These are phyloP conservation scores for Rhododendron henanense DNA, from an alignment of 148 eudicot species.

Conservation along the genomic window DNA sequence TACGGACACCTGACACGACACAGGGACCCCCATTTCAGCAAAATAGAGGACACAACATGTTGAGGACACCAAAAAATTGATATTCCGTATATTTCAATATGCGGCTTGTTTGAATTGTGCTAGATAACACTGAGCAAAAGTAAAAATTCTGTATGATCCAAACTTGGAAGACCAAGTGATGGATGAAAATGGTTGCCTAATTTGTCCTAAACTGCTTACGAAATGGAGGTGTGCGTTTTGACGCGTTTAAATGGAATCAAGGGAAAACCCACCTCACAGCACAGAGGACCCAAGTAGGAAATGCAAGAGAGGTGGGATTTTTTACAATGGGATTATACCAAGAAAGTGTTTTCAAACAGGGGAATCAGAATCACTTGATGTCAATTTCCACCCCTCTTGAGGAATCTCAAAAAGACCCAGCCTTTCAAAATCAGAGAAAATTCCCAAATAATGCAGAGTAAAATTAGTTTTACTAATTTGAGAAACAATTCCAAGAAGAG, in stretches of 20 bases:
- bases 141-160: no score
- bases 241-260: background rate
- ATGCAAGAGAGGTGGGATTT: conserved; percentile 40
- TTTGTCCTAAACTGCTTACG: no score
- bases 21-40: no score
- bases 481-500: conserved; percentile 5
- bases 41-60: no score
- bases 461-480: background rate
- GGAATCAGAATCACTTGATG: conserved; percentile 66
- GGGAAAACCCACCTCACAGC: background rate
- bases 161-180: no score
- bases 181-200: no score
- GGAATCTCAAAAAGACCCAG: conserved; percentile 78
- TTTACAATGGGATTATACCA: conserved; percentile 43
- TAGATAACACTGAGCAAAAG: no score
- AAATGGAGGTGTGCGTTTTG: no score
- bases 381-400: conserved; percentile 30
- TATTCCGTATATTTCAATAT: no score
- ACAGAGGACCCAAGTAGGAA: conserved; percentile 23
- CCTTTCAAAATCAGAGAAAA: conserved; percentile 26
- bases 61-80: no score
- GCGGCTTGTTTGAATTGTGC: no score
- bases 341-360: conserved; percentile 19
- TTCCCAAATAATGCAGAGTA: conserved; percentile 7
- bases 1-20: no score